These are phyloP conservation scores for Daldinia eschscholtzii DNA, from an alignment of 2,329 filamentous ascomycete species.

Conservation along the genomic window DNA sequence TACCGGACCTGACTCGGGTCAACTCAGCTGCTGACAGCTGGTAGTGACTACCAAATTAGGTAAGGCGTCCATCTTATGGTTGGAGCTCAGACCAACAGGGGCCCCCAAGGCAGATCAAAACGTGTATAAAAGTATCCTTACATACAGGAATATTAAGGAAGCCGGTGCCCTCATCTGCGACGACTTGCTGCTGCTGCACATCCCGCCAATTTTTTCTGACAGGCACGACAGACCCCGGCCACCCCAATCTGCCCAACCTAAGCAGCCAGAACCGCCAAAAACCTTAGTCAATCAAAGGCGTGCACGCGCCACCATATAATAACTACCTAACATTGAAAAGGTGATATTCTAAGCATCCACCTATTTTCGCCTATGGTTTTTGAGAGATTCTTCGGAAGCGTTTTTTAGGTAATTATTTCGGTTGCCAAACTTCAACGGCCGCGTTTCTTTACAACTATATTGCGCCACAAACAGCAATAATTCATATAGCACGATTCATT, in stretches of 20 bases:
- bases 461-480: conserved; percentile 2
- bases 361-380: conserved; percentile 23
- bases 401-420: conserved; percentile 31
- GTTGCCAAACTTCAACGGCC: not conserved
- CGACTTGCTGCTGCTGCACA: conserved; percentile 43
- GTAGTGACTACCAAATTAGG: conserved; percentile 33
- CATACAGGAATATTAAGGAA: conserved; percentile 47
- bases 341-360: conserved; percentile 30
- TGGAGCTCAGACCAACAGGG: conserved; percentile 43
- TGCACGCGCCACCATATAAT: conserved; percentile 34
- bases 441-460: not conserved
- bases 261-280: conserved; percentile 16
- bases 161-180: conserved; percentile 45
- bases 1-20: conserved; percentile 36
- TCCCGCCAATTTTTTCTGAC: conserved; percentile 42
- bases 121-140: conserved; percentile 48
- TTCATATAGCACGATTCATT: conserved; percentile 1
- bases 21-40: conserved; percentile 31
- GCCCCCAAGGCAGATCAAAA: conserved; percentile 40
- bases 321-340: conserved; percentile 16
- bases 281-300: conserved; percentile 17
- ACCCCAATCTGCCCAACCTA: conserved; percentile 24
- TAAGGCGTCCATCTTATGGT: conserved; percentile 33
- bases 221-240: conserved; percentile 37
- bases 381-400: conserved; percentile 19